phyloP scores from a whole-genome alignment of 2,329 filamentous ascomycete species.

The Cladosporium sp. region DNA sequence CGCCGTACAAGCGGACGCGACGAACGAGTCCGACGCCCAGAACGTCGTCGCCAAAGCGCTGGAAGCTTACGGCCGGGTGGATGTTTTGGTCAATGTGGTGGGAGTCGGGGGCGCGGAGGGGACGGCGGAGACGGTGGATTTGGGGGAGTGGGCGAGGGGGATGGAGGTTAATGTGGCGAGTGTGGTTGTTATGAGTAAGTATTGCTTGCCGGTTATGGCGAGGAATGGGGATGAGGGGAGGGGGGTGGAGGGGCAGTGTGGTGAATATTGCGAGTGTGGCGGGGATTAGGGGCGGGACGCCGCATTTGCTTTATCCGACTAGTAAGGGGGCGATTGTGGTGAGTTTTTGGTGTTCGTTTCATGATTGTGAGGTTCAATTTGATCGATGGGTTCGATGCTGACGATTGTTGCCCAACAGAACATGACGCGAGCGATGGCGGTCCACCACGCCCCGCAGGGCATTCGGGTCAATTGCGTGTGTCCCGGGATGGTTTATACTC shows the following conservation, averaged over 20 bases:
- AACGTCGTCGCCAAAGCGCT: conserved; percentile 39
- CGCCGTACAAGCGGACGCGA: conserved; percentile 53
- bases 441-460: conserved; percentile 48
- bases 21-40: conserved; percentile 49
- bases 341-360: conserved; percentile 8
- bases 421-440: conserved; percentile 54
- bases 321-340: conserved; percentile 50
- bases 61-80: conserved; percentile 51
- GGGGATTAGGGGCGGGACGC: conserved; percentile 52
- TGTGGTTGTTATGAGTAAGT: conserved; percentile 63
- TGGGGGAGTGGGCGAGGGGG: conserved; percentile 53
- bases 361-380: no score
- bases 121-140: conserved; percentile 58
- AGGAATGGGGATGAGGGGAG: conserved; percentile 50
- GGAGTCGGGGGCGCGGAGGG: conserved; percentile 57
- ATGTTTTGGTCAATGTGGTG: conserved; percentile 63
- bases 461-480: conserved; percentile 55
- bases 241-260: conserved; percentile 47
- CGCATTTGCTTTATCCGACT: conserved; percentile 51
- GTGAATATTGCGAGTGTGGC: conserved; percentile 63
- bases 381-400: no score
- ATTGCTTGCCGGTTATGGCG: conserved; percentile 57
- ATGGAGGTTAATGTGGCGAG: conserved; percentile 61
- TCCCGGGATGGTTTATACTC: conserved; percentile 36
- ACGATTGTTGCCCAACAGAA: conserved; percentile 33